Percentiles rank a stretch among this genome's conserved stretches.
Conservation (phyloP, 2,329 filamentous ascomycete species). For the Proliferodiscus dingleyae region DNA sequence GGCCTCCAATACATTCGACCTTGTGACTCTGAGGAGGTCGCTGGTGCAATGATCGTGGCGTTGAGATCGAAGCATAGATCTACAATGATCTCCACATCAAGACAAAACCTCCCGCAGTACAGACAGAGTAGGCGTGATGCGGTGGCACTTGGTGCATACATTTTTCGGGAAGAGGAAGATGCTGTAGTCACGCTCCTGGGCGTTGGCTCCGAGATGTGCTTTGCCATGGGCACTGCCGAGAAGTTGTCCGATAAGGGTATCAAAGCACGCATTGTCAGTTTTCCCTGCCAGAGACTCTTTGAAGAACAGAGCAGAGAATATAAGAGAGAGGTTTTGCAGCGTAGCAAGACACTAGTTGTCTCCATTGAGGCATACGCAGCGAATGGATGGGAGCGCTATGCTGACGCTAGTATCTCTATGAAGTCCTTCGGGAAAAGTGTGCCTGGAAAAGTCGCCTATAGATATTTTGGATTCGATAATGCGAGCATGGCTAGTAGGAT, state of each 20-base stretch:
- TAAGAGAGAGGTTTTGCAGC: conserved; percentile 40
- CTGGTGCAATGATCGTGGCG: conserved; percentile 49
- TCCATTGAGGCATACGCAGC: conserved; percentile 56
- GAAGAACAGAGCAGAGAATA: conserved; percentile 41
- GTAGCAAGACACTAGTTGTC: conserved; percentile 42
- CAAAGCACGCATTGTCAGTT: conserved; percentile 38
- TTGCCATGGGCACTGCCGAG: conserved; percentile 40
- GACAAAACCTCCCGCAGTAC: conserved; percentile 40
- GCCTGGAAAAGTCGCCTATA: conserved; percentile 49
- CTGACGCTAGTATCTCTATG: conserved; percentile 51
- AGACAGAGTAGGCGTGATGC: conserved; percentile 37
- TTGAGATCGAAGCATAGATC: conserved; percentile 39
- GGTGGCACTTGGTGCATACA: conserved; percentile 42
- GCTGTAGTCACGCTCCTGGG: conserved; percentile 43
- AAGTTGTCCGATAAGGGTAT: conserved; percentile 36
- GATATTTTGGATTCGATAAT: conserved; percentile 50
- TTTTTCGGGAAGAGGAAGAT: conserved; percentile 39
- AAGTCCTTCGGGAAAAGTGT: conserved; percentile 51
- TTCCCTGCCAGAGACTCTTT: conserved; percentile 43
- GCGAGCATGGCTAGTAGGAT: conserved; percentile 34
- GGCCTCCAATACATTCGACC: conserved; percentile 58
- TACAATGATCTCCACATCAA: conserved; percentile 45
- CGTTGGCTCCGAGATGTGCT: conserved; percentile 35
- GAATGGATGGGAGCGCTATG: conserved; percentile 57
- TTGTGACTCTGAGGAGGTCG: conserved; percentile 52